Evolutionary conservation across 164 flowering plant genomes (phyloP).

Genomic region (Cinnamomum chago): DNA sequence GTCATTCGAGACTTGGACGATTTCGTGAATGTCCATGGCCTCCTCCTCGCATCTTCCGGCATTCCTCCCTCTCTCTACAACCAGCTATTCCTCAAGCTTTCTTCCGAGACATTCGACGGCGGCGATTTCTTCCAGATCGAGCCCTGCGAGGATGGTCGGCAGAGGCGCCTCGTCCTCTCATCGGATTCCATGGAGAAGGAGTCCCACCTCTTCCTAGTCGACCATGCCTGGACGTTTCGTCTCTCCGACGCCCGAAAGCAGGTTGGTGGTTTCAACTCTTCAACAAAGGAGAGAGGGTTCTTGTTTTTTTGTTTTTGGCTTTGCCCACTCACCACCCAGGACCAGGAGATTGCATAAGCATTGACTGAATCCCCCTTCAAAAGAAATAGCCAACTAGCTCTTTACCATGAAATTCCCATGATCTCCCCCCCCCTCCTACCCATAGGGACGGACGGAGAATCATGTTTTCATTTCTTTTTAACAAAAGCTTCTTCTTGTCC

Average conservation of each 20-base stretch:
- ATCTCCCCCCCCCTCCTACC: not conserved
- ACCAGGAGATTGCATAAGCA: too few species aligned
- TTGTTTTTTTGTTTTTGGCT: too few species aligned
- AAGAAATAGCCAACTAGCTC: too few species aligned
- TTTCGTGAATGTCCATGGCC: slow-evolving; percentile 61
- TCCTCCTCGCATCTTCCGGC: slow-evolving; percentile 74
- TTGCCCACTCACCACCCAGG: too few species aligned
- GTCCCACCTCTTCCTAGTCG: slow-evolving; percentile 71
- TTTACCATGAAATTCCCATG: too few species aligned
- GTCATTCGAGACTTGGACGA: slow-evolving; percentile 45
- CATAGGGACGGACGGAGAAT: not conserved
- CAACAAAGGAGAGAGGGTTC: too few species aligned
- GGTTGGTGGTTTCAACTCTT: slow-evolving; percentile 28
- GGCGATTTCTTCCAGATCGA: slow-evolving; percentile 77
- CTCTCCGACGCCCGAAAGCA: slow-evolving; percentile 84
- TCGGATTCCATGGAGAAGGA: slow-evolving; percentile 53
- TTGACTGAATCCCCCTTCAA: too few species aligned
- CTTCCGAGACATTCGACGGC: slow-evolving; percentile 75
- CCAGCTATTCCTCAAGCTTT: slow-evolving; percentile 67
- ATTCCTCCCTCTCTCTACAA: slow-evolving; percentile 59
- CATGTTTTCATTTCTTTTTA: not conserved
- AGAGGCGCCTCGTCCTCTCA: slow-evolving; percentile 62
- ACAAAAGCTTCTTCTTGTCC: not conserved
- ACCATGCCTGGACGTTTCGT: slow-evolving; percentile 97
- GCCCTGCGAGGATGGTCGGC: slow-evolving; percentile 60